phyloP scores from a whole-genome alignment of 2,329 filamentous ascomycete species.

The Neofusicoccum laricinum region DNA sequence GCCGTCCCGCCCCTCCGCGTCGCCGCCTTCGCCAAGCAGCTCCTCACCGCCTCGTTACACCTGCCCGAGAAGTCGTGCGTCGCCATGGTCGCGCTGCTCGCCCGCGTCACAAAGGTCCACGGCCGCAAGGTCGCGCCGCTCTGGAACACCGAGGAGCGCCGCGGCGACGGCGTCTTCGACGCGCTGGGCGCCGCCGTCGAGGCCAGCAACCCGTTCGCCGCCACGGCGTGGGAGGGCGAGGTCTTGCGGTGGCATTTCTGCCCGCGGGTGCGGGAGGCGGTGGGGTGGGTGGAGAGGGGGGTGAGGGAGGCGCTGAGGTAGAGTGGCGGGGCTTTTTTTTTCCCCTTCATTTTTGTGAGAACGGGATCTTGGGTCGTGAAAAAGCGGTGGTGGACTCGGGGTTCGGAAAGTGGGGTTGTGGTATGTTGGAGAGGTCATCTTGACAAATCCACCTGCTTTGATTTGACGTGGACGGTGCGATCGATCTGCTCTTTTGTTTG shows the following conservation, averaged over 20 bases:
- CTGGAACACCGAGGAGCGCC: conserved; percentile 92
- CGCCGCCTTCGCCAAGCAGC: conserved; percentile 90
- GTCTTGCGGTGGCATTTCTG: conserved; percentile 81
- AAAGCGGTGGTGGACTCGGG: no score
- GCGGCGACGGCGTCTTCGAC: conserved; percentile 85
- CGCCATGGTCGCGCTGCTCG: conserved; percentile 74
- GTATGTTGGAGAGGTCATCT: no score
- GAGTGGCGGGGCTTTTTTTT: no score
- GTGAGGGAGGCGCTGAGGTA: background rate
- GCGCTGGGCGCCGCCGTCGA: conserved; percentile 64
- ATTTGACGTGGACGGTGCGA: no score
- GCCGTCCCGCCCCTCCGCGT: conserved; percentile 77
- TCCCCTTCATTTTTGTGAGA: no score
- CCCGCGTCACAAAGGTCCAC: conserved; percentile 76
- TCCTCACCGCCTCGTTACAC: conserved; percentile 78
- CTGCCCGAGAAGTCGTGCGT: conserved; percentile 85
- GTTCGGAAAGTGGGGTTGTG: no score
- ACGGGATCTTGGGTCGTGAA: no score
- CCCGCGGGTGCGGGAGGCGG: conserved; percentile 76
- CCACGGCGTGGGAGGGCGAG: conserved; percentile 92
- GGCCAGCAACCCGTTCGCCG: conserved; percentile 83
- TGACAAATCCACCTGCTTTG: no score
- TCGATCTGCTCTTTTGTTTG: no score
- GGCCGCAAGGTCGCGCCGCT: conserved; percentile 77
- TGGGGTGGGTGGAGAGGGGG: conserved; percentile 37